Percentiles rank a stretch among this genome's conserved stretches.
Conservation (phyloP, 805 yeast species). For the Yueomyces sinensis region DNA sequence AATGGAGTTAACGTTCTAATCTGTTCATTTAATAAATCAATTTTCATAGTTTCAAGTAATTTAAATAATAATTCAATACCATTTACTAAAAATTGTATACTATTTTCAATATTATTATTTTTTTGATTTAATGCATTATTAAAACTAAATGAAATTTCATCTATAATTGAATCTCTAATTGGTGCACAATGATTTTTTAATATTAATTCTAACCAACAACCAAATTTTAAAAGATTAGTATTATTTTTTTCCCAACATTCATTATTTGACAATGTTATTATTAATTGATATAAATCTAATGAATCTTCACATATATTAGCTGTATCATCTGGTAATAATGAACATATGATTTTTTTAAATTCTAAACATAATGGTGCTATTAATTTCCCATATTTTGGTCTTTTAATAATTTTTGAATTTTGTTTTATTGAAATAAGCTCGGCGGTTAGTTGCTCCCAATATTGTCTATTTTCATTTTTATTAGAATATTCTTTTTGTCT, state of each 20-base stretch:
- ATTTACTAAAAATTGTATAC: conserved; percentile 33
- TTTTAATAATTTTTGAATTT: neutral
- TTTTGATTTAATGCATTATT: conserved; percentile 26
- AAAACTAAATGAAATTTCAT: conserved; percentile 56
- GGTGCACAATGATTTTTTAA: conserved; percentile 91
- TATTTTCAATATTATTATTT: neutral
- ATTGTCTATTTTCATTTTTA: no score
- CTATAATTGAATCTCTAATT: conserved; percentile 84
- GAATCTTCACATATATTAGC: neutral
- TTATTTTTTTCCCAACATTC: neutral
- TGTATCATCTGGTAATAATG: neutral
- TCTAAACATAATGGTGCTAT: neutral
- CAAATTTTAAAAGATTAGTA: neutral
- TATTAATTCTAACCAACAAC: conserved; percentile 12
- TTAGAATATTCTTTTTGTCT: neutral
- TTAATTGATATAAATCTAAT: no score
- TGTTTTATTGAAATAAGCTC: neutral
- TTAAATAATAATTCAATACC: conserved; percentile 70
- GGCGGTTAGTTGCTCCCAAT: neutral
- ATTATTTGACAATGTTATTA: neutral
- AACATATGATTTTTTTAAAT: neutral
- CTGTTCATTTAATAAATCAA: conserved; percentile 95
- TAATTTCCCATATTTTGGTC: neutral
- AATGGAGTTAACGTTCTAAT: conserved; percentile 75
- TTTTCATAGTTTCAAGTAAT: conserved; percentile 83